A percentile compares a stretch with the other conserved stretches of the same genome.
Evolutionary conservation across 495 filamentous ascomycete genomes (phyloP).

Genomic region (Aspergillus kassunensis): DNA sequence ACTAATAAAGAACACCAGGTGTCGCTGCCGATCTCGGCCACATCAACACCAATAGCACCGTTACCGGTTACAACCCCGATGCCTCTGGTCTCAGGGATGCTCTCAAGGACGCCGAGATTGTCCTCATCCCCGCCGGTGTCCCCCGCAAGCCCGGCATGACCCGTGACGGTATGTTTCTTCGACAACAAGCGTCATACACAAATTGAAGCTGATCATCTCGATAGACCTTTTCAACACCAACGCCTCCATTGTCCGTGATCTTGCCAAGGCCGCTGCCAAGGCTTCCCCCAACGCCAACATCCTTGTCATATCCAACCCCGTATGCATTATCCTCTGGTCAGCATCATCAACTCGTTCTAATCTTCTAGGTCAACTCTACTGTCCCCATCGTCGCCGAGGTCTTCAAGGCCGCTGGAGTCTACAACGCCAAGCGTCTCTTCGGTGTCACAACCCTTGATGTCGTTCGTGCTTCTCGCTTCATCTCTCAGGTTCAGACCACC

Average conservation of each 20-base stretch:
- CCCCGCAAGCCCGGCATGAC: conserved; percentile 99
- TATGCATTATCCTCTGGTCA: conserved; percentile 27
- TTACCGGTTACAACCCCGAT: conserved; percentile 81
- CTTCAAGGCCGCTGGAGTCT: conserved; percentile 88
- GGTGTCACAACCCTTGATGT: conserved; percentile 99
- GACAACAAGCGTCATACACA: neutral
- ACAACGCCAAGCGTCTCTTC: conserved; percentile 98
- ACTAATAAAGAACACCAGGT: conserved; percentile 50
- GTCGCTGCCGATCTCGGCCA: conserved; percentile 96
- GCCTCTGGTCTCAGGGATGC: conserved; percentile 68
- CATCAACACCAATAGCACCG: conserved; percentile 97
- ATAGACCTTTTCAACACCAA: conserved; percentile 99
- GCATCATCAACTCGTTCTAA: neutral
- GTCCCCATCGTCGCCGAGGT: conserved; percentile 96
- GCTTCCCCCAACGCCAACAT: conserved; percentile 88
- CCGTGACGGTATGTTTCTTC: conserved; percentile 65
- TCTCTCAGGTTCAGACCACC: conserved; percentile 84
- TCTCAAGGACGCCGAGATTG: conserved; percentile 83
- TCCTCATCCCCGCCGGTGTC: conserved; percentile 96
- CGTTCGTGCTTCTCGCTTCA: conserved; percentile 95
- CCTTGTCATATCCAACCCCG: conserved; percentile 97
- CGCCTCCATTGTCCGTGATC: conserved; percentile 96
- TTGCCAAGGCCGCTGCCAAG: conserved; percentile 92
- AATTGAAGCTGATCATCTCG: conserved; percentile 1
- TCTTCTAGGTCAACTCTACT: conserved; percentile 78